These are phyloP conservation scores for Morella rubra DNA, from an alignment of 306 rosid species.

Conservation along the genomic window DNA sequence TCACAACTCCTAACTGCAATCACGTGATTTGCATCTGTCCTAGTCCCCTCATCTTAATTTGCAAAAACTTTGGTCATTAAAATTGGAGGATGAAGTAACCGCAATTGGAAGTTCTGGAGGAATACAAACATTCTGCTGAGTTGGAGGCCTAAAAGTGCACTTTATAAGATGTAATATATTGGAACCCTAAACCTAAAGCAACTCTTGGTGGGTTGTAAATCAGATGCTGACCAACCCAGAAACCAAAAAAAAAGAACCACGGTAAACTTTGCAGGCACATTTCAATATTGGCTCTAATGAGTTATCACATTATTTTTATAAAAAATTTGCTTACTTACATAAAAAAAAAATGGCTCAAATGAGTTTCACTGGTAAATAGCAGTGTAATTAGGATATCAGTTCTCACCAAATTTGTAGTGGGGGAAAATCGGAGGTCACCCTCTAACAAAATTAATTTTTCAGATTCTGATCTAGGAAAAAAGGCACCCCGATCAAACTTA, in stretches of 20 bases:
- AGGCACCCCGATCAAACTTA: conserved; percentile 21
- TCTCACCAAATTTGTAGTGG: background rate
- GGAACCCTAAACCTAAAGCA: background rate
- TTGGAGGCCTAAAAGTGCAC: background rate
- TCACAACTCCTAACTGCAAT: background rate
- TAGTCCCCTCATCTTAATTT: background rate
- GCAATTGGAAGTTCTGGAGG: background rate
- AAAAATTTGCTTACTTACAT: too few species aligned
- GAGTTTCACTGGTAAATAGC: background rate
- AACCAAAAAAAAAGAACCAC: background rate
- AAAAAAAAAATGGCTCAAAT: background rate
- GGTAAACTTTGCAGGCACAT: background rate
- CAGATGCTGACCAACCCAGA: background rate
- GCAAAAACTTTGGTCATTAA: background rate
- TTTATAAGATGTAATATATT: background rate
- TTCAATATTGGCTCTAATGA: background rate
- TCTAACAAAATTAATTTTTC: background rate
- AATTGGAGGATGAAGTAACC: background rate
- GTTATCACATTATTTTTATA: too few species aligned
- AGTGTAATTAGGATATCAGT: background rate
- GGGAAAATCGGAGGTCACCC: background rate
- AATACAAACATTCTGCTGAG: background rate
- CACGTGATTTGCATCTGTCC: background rate
- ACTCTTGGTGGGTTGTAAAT: background rate
- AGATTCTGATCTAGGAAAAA: background rate